phyloP scores from a whole-genome alignment of 2,329 filamentous ascomycete genomes.

The Esteya vermicola region DNA sequence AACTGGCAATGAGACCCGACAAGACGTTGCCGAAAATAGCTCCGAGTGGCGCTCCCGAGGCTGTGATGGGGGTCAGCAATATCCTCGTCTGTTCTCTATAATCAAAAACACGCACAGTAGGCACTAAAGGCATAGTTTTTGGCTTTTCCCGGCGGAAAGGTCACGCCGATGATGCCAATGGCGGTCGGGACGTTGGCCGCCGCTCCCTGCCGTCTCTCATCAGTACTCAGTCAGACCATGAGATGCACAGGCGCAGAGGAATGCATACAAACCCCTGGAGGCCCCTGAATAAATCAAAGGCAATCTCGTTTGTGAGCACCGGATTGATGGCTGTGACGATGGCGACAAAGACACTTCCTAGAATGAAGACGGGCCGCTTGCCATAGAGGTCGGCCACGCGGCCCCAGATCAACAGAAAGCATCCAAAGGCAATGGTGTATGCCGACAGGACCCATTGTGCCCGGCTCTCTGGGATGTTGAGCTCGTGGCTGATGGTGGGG shows the following conservation, averaged over 20 bases:
- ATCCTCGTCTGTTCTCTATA: too few species aligned
- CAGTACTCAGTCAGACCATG: neutral
- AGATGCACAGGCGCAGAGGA: neutral
- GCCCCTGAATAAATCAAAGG: slow-evolving; percentile 50
- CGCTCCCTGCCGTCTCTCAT: slow-evolving; percentile 33
- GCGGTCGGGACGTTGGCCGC: slow-evolving; percentile 58
- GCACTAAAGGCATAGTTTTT: slow-evolving; percentile 57
- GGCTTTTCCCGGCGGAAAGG: slow-evolving; percentile 50
- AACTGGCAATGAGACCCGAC: slow-evolving; percentile 48
- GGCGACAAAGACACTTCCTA: slow-evolving; percentile 48
- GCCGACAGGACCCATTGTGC: slow-evolving; percentile 53
- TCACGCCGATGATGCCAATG: slow-evolving; percentile 53
- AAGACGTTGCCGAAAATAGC: slow-evolving; percentile 50
- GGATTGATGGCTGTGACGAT: slow-evolving; percentile 42
- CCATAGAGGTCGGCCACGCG: slow-evolving; percentile 56
- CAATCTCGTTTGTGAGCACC: slow-evolving; percentile 52
- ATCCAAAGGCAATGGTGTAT: slow-evolving; percentile 50
- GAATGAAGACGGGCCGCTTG: slow-evolving; percentile 48
- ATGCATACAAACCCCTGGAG: slow-evolving; percentile 42
- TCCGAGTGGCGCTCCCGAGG: slow-evolving; percentile 49
- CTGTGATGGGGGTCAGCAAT: slow-evolving; percentile 14
- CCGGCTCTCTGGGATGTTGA: slow-evolving; percentile 40
- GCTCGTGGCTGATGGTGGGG: slow-evolving; percentile 39
- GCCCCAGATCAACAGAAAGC: slow-evolving; percentile 53
- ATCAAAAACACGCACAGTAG: slow-evolving; percentile 27